These are phyloP conservation scores for Eimeria acervulina DNA, from an alignment of 169 alveolate species.

Conservation along the genomic window DNA sequence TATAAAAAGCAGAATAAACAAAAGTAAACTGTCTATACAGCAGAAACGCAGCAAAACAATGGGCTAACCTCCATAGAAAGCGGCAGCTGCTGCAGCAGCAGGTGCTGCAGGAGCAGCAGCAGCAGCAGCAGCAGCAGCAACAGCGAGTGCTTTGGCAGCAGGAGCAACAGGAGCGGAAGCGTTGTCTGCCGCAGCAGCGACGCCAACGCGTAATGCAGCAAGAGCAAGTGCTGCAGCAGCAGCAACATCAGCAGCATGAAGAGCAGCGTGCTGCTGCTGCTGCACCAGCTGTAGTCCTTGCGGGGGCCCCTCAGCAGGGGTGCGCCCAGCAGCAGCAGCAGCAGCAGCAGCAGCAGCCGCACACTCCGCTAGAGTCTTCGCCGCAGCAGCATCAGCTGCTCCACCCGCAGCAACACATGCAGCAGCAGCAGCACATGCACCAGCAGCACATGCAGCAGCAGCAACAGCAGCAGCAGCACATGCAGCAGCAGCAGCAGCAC, in stretches of 20 bases:
- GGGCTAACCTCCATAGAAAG: neutral
- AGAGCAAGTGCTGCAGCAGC: too few species aligned
- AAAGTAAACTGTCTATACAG: neutral
- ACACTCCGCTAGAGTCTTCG: neutral
- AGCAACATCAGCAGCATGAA: conserved; percentile 60
- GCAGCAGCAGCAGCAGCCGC: conserved; percentile 58
- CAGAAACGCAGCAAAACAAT: too few species aligned
- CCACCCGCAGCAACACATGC: neutral
- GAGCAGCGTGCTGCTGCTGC: conserved; percentile 54
- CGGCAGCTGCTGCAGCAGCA: conserved; percentile 48
- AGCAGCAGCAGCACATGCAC: too few species aligned
- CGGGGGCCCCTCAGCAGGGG: conserved; percentile 37
- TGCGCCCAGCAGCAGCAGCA: neutral
- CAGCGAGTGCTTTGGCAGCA: conserved; percentile 43
- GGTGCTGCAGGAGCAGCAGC: conserved; percentile 28
- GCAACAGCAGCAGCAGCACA: too few species aligned
- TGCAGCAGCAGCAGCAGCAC: too few species aligned
- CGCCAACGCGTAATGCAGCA: conserved; percentile 18
- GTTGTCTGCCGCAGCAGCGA: neutral
- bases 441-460: too few species aligned
- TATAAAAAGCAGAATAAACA: conserved; percentile 23
- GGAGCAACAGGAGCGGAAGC: neutral
- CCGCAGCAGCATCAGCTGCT: conserved; percentile 55
- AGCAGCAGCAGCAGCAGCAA: conserved; percentile 57
- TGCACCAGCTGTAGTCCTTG: conserved; percentile 45